Evolutionary conservation across 164 flowering plant species (phyloP).

Genomic region (Platanus orientalis): DNA sequence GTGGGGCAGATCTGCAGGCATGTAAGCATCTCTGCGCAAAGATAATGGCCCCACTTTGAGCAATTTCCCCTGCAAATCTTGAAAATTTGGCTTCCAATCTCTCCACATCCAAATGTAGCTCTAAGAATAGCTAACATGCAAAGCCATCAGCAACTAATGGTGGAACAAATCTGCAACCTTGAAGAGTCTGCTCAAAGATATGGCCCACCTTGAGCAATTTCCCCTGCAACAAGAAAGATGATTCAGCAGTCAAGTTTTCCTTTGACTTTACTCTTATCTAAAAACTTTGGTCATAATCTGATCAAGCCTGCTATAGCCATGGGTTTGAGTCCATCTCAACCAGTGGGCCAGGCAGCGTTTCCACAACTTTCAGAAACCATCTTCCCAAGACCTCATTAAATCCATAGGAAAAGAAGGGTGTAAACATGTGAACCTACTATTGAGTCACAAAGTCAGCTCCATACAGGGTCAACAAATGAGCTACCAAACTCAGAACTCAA

Average conservation of each 20-base stretch:
- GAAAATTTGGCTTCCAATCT: background rate
- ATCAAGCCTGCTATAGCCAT: background rate
- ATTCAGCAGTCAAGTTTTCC: background rate
- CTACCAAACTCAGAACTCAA: background rate
- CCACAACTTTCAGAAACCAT: background rate
- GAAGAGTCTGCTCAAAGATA: conserved; percentile 90
- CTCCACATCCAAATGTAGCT: background rate
- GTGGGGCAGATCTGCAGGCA: conserved; percentile 64
- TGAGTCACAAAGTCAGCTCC: background rate
- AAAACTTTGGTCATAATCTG: background rate
- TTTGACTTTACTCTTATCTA: background rate
- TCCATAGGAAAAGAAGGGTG: background rate
- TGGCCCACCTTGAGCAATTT: conserved; percentile 82
- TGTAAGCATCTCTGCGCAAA: conserved; percentile 82
- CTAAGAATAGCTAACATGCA: conserved; percentile 16
- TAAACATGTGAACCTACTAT: background rate
- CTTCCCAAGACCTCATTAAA: background rate
- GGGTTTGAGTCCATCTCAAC: background rate
- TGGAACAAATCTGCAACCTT: conserved; percentile 62
- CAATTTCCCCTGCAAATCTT: conserved; percentile 61
- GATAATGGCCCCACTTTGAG: conserved; percentile 76
- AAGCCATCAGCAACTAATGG: conserved; percentile 44
- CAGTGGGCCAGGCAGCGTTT: background rate
- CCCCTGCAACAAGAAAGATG: conserved; percentile 44
- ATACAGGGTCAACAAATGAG: background rate